Base-by-base conservation (phyloP, 1,284 basidiomycete species). In the Malassezia yamatoensis region DNA sequence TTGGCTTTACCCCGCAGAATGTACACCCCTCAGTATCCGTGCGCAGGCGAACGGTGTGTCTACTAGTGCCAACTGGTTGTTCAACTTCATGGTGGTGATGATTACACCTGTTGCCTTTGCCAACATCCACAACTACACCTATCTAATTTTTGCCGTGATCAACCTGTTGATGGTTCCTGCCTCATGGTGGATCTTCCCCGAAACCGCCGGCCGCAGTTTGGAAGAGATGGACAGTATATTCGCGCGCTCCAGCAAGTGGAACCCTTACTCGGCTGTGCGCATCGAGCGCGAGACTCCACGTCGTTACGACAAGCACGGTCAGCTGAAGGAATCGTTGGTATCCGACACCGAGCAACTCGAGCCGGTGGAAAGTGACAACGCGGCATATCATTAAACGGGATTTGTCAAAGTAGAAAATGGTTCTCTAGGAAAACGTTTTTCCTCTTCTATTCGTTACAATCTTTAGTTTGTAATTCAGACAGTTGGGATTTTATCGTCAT, bases 1-100 rank as follows among this genome's bases (percentile, higher is more conserved):
- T 8, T 73, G 70, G 70, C 59, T 73, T n/a, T 72, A 71, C 58
- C 70, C 70, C 12, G 70, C 70, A 36, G 70, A 73, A 54, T 69
- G 72, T 53, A 72, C 70, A 1, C 69, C 69, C 0, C 61, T 73
- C 12, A 51, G 61, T 12, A 72, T 71, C 43, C 58, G 70, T 18
- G 68, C 68, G 0, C 60, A 64, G 39, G 67, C 68, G 10, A 73
- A 73, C 48, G 70, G 69, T 44, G 63, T 72, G 52, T 65, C 62
- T 6, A 71, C 69, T 0, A 59, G 58, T 6, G 58, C 66, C 36
- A 71, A 71, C 58, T 70, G 68, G 68, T 40, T 70, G 33, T 72
- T 70, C 54, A 72, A 72, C 49, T 72, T 72, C 36, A 20, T 70
- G 21, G 66, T 72, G 32, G 69, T 72, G 12, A 66, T 72, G 61